Percentiles rank a stretch among this genome's conserved stretches.
These are phyloP conservation scores for Neovahlkampfia damariscottae DNA, from an alignment of 78 protist genomes.

Conservation along the genomic window DNA sequence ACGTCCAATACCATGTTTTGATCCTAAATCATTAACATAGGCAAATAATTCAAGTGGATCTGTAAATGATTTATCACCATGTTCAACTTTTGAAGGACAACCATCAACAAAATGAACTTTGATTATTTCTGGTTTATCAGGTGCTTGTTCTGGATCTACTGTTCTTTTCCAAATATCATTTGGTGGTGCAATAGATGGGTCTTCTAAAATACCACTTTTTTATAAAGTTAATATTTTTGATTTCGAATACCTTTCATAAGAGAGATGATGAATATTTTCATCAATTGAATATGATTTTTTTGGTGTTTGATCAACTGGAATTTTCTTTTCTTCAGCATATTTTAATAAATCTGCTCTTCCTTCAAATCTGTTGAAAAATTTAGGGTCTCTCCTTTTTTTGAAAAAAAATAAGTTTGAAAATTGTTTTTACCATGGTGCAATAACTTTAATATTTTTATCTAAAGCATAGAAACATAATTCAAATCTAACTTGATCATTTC, in stretches of 20 bases:
- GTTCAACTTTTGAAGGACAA: too few species aligned
- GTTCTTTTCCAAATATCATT: neutral
- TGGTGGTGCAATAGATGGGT: conserved; percentile 21
- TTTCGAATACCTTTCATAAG: too few species aligned
- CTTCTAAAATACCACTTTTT: conserved; percentile 28
- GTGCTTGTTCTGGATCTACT: conserved; percentile 11
- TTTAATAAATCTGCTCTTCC: conserved; percentile 19
- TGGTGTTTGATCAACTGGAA: too few species aligned
- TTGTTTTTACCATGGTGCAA: conserved; percentile 35
- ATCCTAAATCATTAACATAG: too few species aligned
- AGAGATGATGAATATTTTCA: too few species aligned
- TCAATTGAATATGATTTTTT: too few species aligned
- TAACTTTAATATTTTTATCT: conserved; percentile 32
- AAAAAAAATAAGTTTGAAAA: neutral
- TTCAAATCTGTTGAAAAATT: conserved; percentile 18
- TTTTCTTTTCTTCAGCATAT: too few species aligned
- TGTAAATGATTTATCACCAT: neutral
- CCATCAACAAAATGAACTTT: too few species aligned
- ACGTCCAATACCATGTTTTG: conserved; percentile 56
- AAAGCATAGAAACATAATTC: conserved; percentile 45
- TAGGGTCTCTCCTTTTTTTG: conserved; percentile 29
- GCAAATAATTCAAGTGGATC: conserved; percentile 3
- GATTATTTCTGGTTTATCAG: conserved; percentile 18
- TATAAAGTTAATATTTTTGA: too few species aligned
- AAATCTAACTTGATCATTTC: conserved; percentile 70